These are phyloP conservation scores for Byssothecium circinans DNA, from an alignment of 2,329 filamentous ascomycete genomes.

Conservation along the genomic window DNA sequence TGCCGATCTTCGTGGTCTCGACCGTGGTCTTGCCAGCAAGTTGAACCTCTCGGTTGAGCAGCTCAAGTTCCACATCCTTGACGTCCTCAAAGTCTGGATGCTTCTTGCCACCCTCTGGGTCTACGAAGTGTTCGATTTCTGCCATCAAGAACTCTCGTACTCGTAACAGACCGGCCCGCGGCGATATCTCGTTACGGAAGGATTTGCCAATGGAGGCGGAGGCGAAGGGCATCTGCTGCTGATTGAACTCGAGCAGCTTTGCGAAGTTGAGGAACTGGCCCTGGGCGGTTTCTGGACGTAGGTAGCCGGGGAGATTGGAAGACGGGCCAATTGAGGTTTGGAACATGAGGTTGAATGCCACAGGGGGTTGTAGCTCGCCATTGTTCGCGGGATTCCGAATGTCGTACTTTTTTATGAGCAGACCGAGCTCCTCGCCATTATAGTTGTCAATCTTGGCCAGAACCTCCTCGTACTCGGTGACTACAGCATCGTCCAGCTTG, in stretches of 20 bases:
- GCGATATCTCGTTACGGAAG: constrained; percentile 97
- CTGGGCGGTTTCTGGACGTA: constrained; percentile 85
- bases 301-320: constrained; percentile 71
- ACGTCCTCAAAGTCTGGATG: constrained; percentile 86
- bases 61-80: constrained; percentile 76
- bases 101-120: constrained; percentile 92
- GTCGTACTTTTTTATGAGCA: constrained; percentile 84
- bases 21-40: constrained; percentile 80
- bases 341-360: constrained; percentile 99
- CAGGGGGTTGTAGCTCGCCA: constrained; percentile 74
- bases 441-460: constrained; percentile 96
- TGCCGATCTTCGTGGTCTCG: constrained; percentile 74
- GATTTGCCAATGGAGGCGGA: constrained; percentile 97
- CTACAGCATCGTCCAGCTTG: constrained; percentile 83
- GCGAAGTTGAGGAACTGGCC: constrained; percentile 97
- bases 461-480: constrained; percentile 87
- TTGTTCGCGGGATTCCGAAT: constrained; percentile 85
- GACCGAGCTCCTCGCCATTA: constrained; percentile 79
- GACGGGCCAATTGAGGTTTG: constrained; percentile 92
- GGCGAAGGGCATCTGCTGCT: constrained; percentile 92
- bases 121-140: constrained; percentile 98
- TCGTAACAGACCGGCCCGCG: constrained; percentile 83
- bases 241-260: constrained; percentile 95
- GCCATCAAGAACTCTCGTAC: constrained; percentile 99
- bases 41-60: constrained; percentile 85